These are phyloP conservation scores for Fusarium stilboides DNA, from an alignment of 2,329 filamentous ascomycete genomes.

Conservation along the genomic window DNA sequence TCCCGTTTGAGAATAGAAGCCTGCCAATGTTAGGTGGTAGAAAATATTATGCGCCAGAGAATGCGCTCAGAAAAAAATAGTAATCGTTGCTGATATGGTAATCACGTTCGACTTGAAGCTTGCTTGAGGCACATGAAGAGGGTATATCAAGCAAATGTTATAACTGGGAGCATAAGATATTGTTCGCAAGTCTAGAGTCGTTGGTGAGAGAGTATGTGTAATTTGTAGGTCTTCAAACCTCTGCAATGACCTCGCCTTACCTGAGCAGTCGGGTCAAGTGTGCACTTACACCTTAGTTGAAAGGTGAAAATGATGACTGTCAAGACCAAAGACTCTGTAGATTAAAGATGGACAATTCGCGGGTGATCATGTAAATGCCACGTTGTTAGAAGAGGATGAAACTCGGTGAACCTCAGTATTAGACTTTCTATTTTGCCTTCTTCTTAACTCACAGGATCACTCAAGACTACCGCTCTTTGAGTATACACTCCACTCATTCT, in stretches of 20 bases:
- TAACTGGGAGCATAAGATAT: too few relatives aligned
- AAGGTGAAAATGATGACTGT: too few relatives aligned
- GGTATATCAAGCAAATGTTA: too few relatives aligned
- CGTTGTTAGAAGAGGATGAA: not conserved
- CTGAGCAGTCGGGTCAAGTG: not conserved
- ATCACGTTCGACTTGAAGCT: too few relatives aligned
- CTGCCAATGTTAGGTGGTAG: not conserved
- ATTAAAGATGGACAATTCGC: not conserved
- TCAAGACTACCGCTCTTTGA: too few relatives aligned
- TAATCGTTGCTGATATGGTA: too few relatives aligned
- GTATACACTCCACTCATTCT: too few relatives aligned
- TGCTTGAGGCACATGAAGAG: not conserved
- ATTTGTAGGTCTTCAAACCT: not conserved
- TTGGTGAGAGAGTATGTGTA: not conserved
- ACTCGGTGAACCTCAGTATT: not conserved
- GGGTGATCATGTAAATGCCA: not conserved
- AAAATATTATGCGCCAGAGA: not conserved
- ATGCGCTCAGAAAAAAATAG: not conserved
- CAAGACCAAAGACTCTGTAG: not conserved
- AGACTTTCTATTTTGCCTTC: not conserved
- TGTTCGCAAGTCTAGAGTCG: too few relatives aligned
- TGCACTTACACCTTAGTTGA: not conserved
- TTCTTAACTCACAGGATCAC: too few relatives aligned
- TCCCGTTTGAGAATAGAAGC: slow-evolving; percentile 7
- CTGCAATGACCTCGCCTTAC: not conserved